Evolutionary conservation across 805 yeast species (phyloP).

Genomic region (Pichia ethanolica): DNA sequence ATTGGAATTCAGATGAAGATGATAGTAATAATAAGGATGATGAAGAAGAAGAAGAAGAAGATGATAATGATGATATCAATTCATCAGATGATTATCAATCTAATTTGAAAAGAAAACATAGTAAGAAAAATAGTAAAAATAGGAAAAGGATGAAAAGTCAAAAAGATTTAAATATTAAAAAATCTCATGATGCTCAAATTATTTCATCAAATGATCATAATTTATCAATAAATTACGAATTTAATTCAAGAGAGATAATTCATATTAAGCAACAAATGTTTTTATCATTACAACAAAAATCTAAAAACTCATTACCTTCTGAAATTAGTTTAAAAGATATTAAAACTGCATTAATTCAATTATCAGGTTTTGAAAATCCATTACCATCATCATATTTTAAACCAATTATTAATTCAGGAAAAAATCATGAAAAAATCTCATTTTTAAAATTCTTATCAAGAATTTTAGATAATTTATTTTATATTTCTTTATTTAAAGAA

Average conservation of each 20-base stretch:
- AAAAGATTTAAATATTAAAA: background rate
- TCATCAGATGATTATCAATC: too few relatives aligned
- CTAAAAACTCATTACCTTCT: background rate
- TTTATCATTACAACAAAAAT: conserved; percentile 1
- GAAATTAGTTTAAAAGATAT: background rate
- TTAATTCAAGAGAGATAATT: background rate
- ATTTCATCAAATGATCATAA: background rate
- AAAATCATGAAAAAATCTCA: background rate
- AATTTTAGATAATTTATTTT: conserved; percentile 33
- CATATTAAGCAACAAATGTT: conserved; percentile 8
- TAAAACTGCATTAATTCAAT: background rate
- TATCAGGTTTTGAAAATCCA: background rate
- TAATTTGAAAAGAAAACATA: background rate
- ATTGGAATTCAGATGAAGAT: conserved; percentile 16
- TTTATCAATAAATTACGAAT: background rate
- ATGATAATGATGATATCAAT: too few relatives aligned
- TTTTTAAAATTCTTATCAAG: conserved; percentile 24
- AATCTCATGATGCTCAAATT: conserved; percentile 1
- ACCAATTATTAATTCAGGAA: too few relatives aligned
- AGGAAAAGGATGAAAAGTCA: background rate
- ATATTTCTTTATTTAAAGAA: conserved; percentile 37
- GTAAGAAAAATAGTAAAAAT: background rate
- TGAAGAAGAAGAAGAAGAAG: too few relatives aligned
- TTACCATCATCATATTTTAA: background rate
- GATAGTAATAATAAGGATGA: background rate